These are phyloP conservation scores for Catharanthus roseus DNA, from an alignment of 257 asterid species.

Conservation along the genomic window DNA sequence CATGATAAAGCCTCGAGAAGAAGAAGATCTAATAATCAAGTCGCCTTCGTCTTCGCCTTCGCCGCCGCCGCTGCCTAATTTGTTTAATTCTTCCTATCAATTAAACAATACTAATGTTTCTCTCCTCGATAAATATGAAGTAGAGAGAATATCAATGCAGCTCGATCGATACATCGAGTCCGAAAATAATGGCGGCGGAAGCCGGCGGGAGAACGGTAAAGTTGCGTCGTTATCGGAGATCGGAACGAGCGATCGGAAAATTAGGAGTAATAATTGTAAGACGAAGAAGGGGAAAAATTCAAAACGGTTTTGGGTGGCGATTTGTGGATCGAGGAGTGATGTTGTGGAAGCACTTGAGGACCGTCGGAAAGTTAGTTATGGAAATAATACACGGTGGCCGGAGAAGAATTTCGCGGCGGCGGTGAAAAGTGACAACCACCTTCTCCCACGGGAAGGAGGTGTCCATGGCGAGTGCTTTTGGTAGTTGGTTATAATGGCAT, in stretches of 20 bases:
- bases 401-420: conserved; percentile 12
- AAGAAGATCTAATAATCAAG: neutral
- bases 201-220: conserved; percentile 1
- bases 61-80: no score
- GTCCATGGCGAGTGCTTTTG: neutral
- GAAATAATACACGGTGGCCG: conserved; percentile 5
- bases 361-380: conserved; percentile 2
- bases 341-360: neutral
- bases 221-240: conserved; percentile 4
- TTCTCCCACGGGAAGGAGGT: conserved; percentile 8
- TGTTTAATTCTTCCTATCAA: neutral
- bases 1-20: no score
- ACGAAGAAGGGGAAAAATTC: conserved; percentile 9
- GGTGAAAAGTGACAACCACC: conserved; percentile 4
- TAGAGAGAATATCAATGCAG: conserved; percentile 48
- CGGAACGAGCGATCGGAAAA: conserved; percentile 17
- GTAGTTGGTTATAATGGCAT: conserved; percentile 8
- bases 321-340: conserved; percentile 35
- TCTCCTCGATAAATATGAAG: conserved; percentile 60
- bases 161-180: conserved; percentile 44
- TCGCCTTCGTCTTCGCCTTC: neutral
- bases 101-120: conserved; percentile 22
- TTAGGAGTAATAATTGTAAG: neutral
- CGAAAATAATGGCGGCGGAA: no score
- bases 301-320: conserved; percentile 28